Base-by-base conservation (phyloP, 768 basidiomycete species). In the Auriscalpium vulgare region DNA sequence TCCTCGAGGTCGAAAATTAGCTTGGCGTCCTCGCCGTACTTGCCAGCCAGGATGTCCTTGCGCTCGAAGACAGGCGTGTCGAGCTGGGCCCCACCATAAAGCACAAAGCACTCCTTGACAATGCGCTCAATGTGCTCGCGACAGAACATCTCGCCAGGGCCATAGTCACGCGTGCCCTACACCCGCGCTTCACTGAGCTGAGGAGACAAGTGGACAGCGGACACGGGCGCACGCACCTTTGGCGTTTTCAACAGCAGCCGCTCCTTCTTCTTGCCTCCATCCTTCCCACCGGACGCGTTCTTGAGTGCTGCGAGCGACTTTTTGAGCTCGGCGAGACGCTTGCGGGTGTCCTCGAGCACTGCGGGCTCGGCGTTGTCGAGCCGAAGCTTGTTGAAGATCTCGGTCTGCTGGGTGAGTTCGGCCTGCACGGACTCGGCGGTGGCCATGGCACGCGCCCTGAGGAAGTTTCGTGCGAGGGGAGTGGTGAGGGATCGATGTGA, bases 31-130 rank as follows among this genome's bases (percentile, higher is more conserved):
- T 99, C 97, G 52, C 97, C 97, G 63, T 98, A 97, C 72, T 99
- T 99, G 57, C 92, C 95, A 1, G 94, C 83, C 45, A 98, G 73
- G 56, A 99, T 85, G 67, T 99, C 97, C 70, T 95, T 95, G 58
- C 95, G 85, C 72, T 98, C 97, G 64, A 99, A 98, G 7, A 98
- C 95, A 53, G 97, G 97, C 2, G 97, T 99, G 71, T 99, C 97
- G 54, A 99, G 90, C 59, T 90, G 92, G 53, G 83, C 79, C 8
- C 87, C 97, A 11, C 97, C 97, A 66, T 87, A 95, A 7, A 84
- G 80, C 47, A 90, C 83, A 71, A 98, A 99, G 56, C 84, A 83
- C 2, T 87, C 84, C 67, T 90, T 89, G 65, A 99, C 87, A 54
- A 85, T 89, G 45, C 80, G 79, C 67, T 97, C 95, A 65, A 98